phyloP scores from a whole-genome alignment of 805 yeast genomes.

The Spathaspora passalidarum region DNA sequence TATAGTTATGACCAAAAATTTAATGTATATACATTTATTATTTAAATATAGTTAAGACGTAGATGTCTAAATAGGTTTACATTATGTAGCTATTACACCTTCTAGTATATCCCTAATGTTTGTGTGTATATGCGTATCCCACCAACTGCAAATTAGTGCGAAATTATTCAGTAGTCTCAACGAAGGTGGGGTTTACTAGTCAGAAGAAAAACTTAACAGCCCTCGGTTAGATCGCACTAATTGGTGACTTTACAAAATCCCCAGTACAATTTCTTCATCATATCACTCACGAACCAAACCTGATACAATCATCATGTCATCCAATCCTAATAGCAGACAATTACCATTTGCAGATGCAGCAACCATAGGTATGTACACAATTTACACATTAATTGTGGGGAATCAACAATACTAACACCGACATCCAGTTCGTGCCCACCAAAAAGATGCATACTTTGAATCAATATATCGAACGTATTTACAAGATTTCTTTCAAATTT shows the following conservation, averaged over 20 bases:
- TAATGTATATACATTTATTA: neutral
- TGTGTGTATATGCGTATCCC: too few relatives aligned
- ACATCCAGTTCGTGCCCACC: constrained; percentile 71
- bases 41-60: neutral
- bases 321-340: constrained; percentile 11
- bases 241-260: neutral
- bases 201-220: neutral
- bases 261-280: too few relatives aligned
- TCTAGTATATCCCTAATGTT: too few relatives aligned
- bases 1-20: neutral
- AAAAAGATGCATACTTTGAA: constrained; percentile 79
- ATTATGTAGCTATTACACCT: too few relatives aligned
- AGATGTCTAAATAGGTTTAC: too few relatives aligned
- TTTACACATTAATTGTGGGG: neutral
- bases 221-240: neutral
- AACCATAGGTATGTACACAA: constrained; percentile 58
- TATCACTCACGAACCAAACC: too few relatives aligned
- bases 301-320: too few relatives aligned
- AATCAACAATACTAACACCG: constrained; percentile 20
- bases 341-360: constrained; percentile 83
- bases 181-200: neutral
- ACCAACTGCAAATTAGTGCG: too few relatives aligned
- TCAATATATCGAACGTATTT: constrained; percentile 51
- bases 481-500: constrained; percentile 49
- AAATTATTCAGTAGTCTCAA: too few relatives aligned